Conservation (phyloP, 495 filamentous ascomycete species). For the Annulohypoxylon maeteangense region DNA sequence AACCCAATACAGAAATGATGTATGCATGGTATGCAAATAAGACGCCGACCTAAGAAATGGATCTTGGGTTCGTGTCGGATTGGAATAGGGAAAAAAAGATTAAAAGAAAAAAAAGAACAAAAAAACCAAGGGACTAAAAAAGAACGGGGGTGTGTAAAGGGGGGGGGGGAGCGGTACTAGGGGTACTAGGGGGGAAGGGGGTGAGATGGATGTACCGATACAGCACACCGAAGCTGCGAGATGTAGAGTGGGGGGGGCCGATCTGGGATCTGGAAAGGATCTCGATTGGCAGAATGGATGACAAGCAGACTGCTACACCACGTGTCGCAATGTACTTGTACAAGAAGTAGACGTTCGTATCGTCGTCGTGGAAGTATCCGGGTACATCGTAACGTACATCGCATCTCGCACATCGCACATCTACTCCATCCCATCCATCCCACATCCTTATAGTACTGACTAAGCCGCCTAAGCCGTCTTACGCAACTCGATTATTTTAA, state of each 20-base stretch:
- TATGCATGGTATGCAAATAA: slow-evolving; percentile 16
- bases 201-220: slow-evolving; percentile 23
- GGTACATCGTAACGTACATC: background rate
- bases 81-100: background rate
- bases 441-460: background rate
- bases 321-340: slow-evolving; percentile 36
- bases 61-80: slow-evolving; percentile 32
- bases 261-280: slow-evolving; percentile 45
- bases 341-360: slow-evolving; percentile 1
- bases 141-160: background rate
- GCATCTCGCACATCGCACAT: background rate
- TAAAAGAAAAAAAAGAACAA: slow-evolving; percentile 1
- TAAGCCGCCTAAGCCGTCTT: slow-evolving; percentile 2
- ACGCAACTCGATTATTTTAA: slow-evolving; percentile 9
- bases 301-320: slow-evolving; percentile 35
- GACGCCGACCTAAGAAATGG: slow-evolving; percentile 26
- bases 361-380: background rate
- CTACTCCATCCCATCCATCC: background rate
- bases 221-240: slow-evolving; percentile 27
- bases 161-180: no score
- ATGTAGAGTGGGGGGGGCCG: slow-evolving; percentile 35
- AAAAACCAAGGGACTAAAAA: background rate
- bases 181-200: background rate
- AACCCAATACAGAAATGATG: slow-evolving; percentile 12
- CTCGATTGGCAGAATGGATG: slow-evolving; percentile 42